Conservation (phyloP, 2,329 filamentous ascomycete species). For the Claviceps paspali region DNA sequence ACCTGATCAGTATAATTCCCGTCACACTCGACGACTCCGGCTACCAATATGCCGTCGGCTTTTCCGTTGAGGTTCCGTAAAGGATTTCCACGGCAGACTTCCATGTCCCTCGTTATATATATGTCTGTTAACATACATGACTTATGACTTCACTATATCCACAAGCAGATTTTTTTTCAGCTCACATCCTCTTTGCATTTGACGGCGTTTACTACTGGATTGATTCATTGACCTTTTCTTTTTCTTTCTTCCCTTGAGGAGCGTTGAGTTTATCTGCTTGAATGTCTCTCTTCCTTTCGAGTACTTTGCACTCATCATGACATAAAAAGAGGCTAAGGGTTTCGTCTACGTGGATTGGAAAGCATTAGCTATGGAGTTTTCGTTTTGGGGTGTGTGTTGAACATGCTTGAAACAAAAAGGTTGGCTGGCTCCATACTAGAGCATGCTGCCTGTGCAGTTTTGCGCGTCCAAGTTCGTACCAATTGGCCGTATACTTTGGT, state of each 20-base stretch:
- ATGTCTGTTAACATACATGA: background rate
- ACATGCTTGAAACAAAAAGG: background rate
- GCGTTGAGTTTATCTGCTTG: background rate
- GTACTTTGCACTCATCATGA: too few relatives aligned
- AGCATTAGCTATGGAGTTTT: background rate
- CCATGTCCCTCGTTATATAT: too few relatives aligned
- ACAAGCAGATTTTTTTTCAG: too few relatives aligned
- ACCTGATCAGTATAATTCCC: conserved; percentile 73
- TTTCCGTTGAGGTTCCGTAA: conserved; percentile 52
- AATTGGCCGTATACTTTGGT: too few relatives aligned
- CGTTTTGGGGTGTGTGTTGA: background rate
- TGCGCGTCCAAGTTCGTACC: background rate
- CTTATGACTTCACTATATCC: background rate
- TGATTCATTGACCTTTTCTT: too few relatives aligned
- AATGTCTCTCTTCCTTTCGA: background rate
- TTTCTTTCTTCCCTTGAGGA: background rate
- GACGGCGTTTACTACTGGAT: too few relatives aligned
- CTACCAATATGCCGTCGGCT: conserved; percentile 63
- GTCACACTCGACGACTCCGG: conserved; percentile 50
- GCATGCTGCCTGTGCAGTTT: background rate
- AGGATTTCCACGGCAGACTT: background rate
- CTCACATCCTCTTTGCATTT: too few relatives aligned
- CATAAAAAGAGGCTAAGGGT: background rate
- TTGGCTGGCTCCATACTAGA: background rate
- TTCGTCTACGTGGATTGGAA: background rate